These are phyloP conservation scores for Mortierella sp. DNA, from an alignment of 371 early-diverging fungal species.

Conservation along the genomic window DNA sequence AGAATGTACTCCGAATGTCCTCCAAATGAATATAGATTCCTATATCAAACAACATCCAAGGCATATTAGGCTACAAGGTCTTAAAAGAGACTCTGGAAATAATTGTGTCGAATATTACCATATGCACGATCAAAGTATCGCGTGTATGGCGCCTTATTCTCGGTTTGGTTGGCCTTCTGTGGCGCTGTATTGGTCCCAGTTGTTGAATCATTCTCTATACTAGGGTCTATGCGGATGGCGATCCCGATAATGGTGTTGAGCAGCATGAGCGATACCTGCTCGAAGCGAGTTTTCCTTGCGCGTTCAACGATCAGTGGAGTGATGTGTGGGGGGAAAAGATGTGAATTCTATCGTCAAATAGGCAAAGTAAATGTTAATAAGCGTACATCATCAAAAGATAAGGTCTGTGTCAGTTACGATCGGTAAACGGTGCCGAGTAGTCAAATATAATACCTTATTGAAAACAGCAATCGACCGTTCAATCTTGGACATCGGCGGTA, in stretches of 20 bases:
- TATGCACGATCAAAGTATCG: conserved; percentile 51
- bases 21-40: conserved; percentile 39
- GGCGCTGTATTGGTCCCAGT: background rate
- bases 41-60: background rate
- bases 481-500: conserved; percentile 45
- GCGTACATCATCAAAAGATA: background rate
- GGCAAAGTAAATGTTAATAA: background rate
- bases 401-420: background rate
- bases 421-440: too few species aligned
- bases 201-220: conserved; percentile 23
- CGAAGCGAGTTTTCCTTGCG: conserved; percentile 35
- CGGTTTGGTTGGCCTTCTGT: background rate
- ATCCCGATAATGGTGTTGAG: conserved; percentile 45
- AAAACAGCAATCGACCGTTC: conserved; percentile 44
- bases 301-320: conserved; percentile 37
- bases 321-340: conserved; percentile 44
- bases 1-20: conserved; percentile 42
- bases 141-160: conserved; percentile 27
- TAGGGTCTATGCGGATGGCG: conserved; percentile 43
- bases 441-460: conserved; percentile 16
- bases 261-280: conserved; percentile 41
- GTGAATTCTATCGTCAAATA: conserved; percentile 30
- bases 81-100: background rate
- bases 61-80: background rate
- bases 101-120: conserved; percentile 10